Base-by-base conservation (phyloP, 2,329 filamentous ascomycete genomes). In the Fusarium coffeatum region DNA sequence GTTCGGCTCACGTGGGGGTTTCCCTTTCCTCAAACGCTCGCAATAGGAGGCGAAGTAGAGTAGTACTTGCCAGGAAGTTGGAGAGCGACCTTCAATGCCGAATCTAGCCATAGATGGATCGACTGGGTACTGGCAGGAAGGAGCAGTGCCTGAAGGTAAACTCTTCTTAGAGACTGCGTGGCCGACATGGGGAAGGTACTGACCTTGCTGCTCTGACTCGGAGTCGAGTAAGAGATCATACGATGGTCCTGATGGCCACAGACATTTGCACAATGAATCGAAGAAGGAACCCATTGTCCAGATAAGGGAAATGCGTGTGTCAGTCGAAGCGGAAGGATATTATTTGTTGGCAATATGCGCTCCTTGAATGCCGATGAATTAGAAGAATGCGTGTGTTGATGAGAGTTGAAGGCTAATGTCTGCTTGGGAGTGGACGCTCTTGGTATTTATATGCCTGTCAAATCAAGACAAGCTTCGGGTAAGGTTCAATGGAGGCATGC, bases 1-100 rank as follows among this genome's bases (percentile, higher is more conserved):
- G 3, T 2, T 3, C 20, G 13, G 2, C 1, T 27, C 4, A 6
- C 3, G 16, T 12, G 6, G 0, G 0, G n/a, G 15, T 16, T 5
- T 34, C 5, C 4, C 5, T 2, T 15, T 0, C 10, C 6, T 23
- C 1, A 43, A 13, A 4, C 11, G 0, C 2, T 55, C 15, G 5
- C 34, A n/a, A 15, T 32, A 3, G 15, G 55, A 58, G 4, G 20
- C 34, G n/a, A 58, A 6, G 15, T 0, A 0, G 1, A 55, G 2
- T 0, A 27, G 0, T 0, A 42, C 27, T 9, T 12, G 6, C 13
- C 43, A 48, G 6, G 12, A 7, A 8, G 18, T 25, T 11, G n/a
- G 45, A 10, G 27, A 15, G 20, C n/a, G n/a, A 20, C 45, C 13
- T 2, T 30, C 41, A 42, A 20, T 47, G 15, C 13, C 27, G 6